Conservation (phyloP, 2,329 filamentous ascomycete species). For the Aspergillus persii region DNA sequence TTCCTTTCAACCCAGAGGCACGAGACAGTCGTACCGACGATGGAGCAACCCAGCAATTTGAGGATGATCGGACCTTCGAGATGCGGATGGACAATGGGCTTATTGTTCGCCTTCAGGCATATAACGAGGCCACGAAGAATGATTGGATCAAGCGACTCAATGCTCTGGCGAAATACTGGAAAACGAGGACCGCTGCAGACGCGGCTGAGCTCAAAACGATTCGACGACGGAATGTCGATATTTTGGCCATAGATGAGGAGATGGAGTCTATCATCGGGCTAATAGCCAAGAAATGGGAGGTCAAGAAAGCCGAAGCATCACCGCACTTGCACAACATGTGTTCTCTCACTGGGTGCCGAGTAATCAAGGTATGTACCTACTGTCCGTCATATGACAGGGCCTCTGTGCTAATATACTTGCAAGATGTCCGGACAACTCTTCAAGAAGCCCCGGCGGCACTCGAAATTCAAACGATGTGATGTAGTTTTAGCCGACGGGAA, state of each 20-base stretch:
- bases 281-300: constrained; percentile 67
- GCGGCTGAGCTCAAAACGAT: constrained; percentile 57
- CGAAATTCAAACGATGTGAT: constrained; percentile 59
- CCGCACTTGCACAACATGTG: constrained; percentile 67
- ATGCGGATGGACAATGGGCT: constrained; percentile 61
- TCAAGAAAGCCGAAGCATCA: constrained; percentile 61
- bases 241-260: constrained; percentile 64
- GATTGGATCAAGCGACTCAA: constrained; percentile 62
- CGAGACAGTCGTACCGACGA: constrained; percentile 50
- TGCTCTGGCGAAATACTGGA: constrained; percentile 62
- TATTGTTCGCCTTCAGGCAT: constrained; percentile 60
- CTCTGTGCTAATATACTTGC: background rate
- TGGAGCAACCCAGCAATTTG: constrained; percentile 52
- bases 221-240: constrained; percentile 57
- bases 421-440: constrained; percentile 61
- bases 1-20: constrained; percentile 54
- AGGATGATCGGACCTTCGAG: constrained; percentile 60
- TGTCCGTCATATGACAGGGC: background rate
- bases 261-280: constrained; percentile 64
- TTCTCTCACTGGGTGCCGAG: constrained; percentile 60
- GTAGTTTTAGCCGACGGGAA: constrained; percentile 61
- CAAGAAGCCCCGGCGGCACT: constrained; percentile 61
- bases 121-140: constrained; percentile 55
- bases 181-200: constrained; percentile 54
- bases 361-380: constrained; percentile 48